Percentiles rank a stretch among this genome's conserved stretches.
These are phyloP conservation scores for Cyclostephanos invisitatus DNA, from an alignment of 108 stramenopile genomes.

Conservation along the genomic window DNA sequence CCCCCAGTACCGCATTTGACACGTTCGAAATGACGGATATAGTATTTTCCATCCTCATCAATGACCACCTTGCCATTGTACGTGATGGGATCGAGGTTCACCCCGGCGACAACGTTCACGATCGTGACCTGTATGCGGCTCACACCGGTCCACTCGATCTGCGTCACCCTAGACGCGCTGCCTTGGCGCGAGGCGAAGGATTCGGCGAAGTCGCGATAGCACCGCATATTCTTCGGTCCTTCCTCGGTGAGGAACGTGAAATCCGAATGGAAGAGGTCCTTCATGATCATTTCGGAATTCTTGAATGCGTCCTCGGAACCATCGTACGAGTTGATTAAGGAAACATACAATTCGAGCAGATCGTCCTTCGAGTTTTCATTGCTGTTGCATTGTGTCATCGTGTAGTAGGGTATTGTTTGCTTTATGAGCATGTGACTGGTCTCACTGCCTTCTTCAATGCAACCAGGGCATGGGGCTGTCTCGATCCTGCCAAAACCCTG, in stretches of 20 bases:
- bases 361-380: not conserved
- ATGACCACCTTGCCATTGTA: not conserved
- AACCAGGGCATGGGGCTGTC: not conserved
- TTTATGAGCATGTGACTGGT: not conserved
- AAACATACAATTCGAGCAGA: not conserved
- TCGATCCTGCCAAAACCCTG: not conserved
- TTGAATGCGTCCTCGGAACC: not conserved
- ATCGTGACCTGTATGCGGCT: not conserved
- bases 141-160: not conserved
- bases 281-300: not conserved
- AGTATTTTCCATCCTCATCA: not conserved
- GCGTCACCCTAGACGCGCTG: not conserved
- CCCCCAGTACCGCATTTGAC: not conserved
- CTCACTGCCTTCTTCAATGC: not conserved
- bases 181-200: not conserved
- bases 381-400: not conserved
- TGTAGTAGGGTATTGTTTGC: not conserved
- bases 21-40: not conserved
- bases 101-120: not conserved
- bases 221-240: not conserved
- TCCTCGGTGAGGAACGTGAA: not conserved
- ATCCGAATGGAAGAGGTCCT: not conserved
- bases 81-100: not conserved
- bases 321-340: conserved; percentile 3
- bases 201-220: not conserved